These are phyloP conservation scores for Dalechampia spathulata DNA, from an alignment of 441 rosid genomes.

Conservation along the genomic window DNA sequence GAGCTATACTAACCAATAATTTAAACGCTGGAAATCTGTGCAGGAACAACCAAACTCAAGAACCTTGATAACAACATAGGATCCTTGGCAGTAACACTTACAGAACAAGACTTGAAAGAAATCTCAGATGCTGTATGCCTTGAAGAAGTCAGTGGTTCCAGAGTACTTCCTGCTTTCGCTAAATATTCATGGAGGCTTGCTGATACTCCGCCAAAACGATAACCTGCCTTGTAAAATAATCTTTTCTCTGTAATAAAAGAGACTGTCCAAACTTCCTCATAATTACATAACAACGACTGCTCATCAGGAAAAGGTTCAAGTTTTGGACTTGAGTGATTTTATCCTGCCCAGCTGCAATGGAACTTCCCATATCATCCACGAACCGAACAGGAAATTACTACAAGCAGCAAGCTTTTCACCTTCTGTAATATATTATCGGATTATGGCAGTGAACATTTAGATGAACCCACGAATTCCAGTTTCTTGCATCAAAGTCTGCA, in stretches of 20 bases:
- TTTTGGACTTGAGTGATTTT: no score
- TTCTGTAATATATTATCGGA: no score
- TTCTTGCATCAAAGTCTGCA: no score
- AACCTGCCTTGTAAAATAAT: not conserved
- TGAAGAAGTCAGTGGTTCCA: conserved; percentile 28
- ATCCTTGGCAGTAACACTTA: conserved; percentile 24
- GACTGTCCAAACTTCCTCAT: not conserved
- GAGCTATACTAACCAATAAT: not conserved
- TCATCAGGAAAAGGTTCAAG: no score
- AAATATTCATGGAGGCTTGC: conserved; percentile 23
- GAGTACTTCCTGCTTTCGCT: not conserved
- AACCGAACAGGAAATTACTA: no score
- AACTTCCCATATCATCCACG: no score
- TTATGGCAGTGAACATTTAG: no score
- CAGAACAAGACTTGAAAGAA: conserved; percentile 22
- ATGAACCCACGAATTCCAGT: no score
- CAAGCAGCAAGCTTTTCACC: no score
- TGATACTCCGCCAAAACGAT: conserved; percentile 26
- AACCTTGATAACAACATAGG: conserved; percentile 35
- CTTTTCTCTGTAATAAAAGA: not conserved
- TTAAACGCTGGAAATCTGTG: not conserved
- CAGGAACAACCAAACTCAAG: conserved; percentile 41
- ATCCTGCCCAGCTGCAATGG: no score
- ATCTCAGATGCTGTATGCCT: conserved; percentile 23
- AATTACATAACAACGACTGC: no score